Evolutionary conservation across 495 filamentous ascomycete genomes (phyloP).

Genomic region (Aeminium ludgeri): DNA sequence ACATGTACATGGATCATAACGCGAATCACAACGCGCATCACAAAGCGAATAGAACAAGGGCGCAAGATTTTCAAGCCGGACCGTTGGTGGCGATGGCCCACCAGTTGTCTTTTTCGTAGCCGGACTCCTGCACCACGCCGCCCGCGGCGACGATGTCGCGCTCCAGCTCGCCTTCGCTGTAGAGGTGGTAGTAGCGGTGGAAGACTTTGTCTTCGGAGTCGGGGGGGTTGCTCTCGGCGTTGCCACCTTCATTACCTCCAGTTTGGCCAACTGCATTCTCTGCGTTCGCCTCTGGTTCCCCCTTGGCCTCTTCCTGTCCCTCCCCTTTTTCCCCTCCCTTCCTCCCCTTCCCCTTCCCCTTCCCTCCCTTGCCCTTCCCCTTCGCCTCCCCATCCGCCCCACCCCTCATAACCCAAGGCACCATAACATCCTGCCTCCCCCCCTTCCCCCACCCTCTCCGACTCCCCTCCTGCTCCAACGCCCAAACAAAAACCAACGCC

Average conservation of each 20-base stretch:
- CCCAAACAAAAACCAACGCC: conserved; percentile 88
- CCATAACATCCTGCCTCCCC: conserved; percentile 80
- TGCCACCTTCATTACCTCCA: conserved; percentile 10
- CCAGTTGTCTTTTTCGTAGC: conserved; percentile 98
- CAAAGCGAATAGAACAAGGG: no score
- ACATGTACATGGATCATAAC: no score
- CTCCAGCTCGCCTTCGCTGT: conserved; percentile 72
- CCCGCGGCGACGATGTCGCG: conserved; percentile 59
- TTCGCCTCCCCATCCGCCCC: conserved; percentile 10
- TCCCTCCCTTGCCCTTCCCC: no score
- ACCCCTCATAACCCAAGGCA: conserved; percentile 79
- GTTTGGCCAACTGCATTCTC: no score
- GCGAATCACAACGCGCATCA: no score
- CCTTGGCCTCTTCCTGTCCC: no score
- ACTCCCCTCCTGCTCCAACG: conserved; percentile 77
- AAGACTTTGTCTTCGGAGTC: conserved; percentile 37
- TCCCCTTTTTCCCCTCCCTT: no score
- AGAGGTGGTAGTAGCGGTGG: conserved; percentile 90
- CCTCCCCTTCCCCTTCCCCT: no score
- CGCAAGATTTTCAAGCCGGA: background rate
- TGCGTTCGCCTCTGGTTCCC: no score
- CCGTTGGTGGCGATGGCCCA: conserved; percentile 51
- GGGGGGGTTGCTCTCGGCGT: background rate
- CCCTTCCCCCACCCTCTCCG: conserved; percentile 84
- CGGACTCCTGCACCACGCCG: conserved; percentile 57